Percentiles rank a stretch among this genome's conserved stretches.
These are phyloP conservation scores for Nicotiana rustica DNA, from an alignment of 305 asterid genomes.

Conservation along the genomic window DNA sequence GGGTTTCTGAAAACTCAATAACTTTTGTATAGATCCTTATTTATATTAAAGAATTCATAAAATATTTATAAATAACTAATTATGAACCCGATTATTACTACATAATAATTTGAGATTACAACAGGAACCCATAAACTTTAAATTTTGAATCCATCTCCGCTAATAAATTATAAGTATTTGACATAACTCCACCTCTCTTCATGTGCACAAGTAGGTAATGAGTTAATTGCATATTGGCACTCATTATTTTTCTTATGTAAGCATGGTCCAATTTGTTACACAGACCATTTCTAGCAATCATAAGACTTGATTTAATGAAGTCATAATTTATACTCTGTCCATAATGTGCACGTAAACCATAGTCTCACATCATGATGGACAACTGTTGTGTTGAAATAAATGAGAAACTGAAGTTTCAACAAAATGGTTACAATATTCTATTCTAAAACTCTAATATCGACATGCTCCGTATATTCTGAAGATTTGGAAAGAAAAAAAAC, in stretches of 20 bases:
- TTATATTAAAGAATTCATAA: too few species aligned
- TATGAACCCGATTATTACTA: too few species aligned
- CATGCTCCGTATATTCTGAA: neutral
- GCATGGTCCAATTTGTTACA: neutral
- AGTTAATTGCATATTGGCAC: neutral
- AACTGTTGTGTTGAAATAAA: neutral
- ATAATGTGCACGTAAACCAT: neutral
- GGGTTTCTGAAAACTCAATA: too few species aligned
- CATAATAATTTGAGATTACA: too few species aligned
- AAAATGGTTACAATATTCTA: neutral
- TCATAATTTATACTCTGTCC: neutral
- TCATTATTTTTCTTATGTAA: neutral
- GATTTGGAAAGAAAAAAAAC: neutral
- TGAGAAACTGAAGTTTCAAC: conserved; percentile 6
- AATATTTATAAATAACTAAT: too few species aligned
- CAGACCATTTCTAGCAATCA: neutral
- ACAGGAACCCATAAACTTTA: rapidly evolving
- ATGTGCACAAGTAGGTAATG: conserved; percentile 14
- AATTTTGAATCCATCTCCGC: rapidly evolving
- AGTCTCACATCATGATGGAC: neutral
- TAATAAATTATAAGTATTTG: neutral
- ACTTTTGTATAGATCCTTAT: too few species aligned
- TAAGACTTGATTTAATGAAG: conserved; percentile 21
- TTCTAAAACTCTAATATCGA: neutral
- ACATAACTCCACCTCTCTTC: neutral